Percentiles rank a stretch among this genome's conserved stretches.
Evolutionary conservation across 257 asterid species (phyloP).

Genomic region (Gynochthodes officinalis): DNA sequence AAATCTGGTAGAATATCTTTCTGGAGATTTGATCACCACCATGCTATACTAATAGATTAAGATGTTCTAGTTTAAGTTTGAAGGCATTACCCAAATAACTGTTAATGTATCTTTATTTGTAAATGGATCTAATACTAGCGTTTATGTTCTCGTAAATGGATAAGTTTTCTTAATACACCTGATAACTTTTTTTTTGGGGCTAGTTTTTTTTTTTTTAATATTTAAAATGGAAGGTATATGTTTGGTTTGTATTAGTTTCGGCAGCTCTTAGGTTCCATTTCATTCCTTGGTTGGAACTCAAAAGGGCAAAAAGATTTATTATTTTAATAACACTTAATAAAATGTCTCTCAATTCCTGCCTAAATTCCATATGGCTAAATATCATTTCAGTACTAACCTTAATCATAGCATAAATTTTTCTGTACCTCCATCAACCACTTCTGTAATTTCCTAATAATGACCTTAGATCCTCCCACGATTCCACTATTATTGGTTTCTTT

Average conservation of each 20-base stretch:
- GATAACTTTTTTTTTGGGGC: too few species aligned
- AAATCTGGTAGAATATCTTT: conserved; percentile 72
- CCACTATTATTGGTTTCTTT: neutral
- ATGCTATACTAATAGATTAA: too few species aligned
- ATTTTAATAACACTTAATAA: neutral
- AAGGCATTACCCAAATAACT: neutral
- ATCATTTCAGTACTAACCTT: neutral
- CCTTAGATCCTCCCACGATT: neutral
- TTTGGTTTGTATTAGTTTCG: neutral
- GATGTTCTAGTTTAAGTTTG: conserved; percentile 1
- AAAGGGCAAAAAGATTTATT: neutral
- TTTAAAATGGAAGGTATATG: neutral
- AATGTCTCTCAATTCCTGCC: neutral
- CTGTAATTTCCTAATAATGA: neutral
- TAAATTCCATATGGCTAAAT: neutral
- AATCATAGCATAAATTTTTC: neutral
- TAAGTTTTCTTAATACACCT: neutral
- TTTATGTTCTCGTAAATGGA: neutral
- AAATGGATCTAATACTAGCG: neutral
- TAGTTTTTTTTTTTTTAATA: neutral
- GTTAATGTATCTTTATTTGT: neutral
- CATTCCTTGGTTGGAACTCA: neutral
- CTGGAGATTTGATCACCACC: too few species aligned
- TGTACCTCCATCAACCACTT: neutral
- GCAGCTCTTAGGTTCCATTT: neutral